phyloP scores from a whole-genome alignment of 768 basidiomycete species.

The Leccinum imitatum region DNA sequence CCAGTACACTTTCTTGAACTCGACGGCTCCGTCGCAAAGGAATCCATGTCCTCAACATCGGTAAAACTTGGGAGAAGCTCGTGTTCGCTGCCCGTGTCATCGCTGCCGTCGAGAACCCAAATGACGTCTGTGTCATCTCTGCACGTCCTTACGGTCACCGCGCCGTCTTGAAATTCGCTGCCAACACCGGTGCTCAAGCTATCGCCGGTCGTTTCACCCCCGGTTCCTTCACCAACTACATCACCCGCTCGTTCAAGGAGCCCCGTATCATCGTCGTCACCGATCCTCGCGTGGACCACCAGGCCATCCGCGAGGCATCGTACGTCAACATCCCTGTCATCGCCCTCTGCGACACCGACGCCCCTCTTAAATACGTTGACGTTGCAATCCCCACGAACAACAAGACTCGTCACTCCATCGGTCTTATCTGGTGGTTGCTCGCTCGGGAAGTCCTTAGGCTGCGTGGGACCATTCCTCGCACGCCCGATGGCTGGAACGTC shows the following conservation, averaged over 20 bases:
- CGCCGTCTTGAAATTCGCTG: slow-evolving; percentile 97
- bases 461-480: slow-evolving; percentile 89
- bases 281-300: slow-evolving; percentile 99
- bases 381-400: slow-evolving; percentile 99
- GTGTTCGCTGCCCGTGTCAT: slow-evolving; percentile 97
- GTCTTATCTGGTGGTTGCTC: slow-evolving; percentile 97
- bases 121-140: slow-evolving; percentile 97
- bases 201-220: slow-evolving; percentile 99
- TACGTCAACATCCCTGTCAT: slow-evolving; percentile 99
- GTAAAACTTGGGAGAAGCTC: slow-evolving; percentile 99
- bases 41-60: slow-evolving; percentile 96
- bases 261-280: slow-evolving; percentile 98
- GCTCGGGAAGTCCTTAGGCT: slow-evolving; percentile 96
- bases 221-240: slow-evolving; percentile 99
- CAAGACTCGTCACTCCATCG: slow-evolving; percentile 96
- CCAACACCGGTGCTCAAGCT: slow-evolving; percentile 97
- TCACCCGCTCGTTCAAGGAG: slow-evolving; percentile 99
- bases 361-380: slow-evolving; percentile 96
- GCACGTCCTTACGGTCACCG: slow-evolving; percentile 99
- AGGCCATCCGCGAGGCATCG: slow-evolving; percentile 99
- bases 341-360: slow-evolving; percentile 98
- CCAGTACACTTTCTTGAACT: slow-evolving; percentile 13
- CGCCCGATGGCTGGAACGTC: slow-evolving; percentile 92
- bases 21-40: slow-evolving; percentile 47
- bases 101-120: slow-evolving; percentile 96